Percentiles rank a stretch among this genome's conserved stretches.
Conservation (phyloP, 2,329 filamentous ascomycete species). For the Helotiales sp. region DNA sequence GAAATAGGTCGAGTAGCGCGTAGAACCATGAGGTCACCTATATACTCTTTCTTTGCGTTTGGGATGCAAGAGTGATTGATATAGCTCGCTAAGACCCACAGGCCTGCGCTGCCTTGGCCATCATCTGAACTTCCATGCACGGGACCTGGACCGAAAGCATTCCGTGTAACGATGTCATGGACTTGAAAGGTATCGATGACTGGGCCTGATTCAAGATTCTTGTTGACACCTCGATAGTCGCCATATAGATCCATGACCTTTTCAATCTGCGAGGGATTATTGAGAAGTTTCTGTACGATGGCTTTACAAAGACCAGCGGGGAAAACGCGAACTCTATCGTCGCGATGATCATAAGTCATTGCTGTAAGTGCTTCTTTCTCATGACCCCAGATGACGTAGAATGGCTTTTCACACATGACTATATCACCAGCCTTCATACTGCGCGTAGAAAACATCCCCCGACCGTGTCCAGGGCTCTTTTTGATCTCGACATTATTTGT, state of each 20-base stretch:
- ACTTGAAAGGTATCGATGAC: slow-evolving; percentile 52
- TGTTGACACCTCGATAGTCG: slow-evolving; percentile 25
- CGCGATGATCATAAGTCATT: slow-evolving; percentile 32
- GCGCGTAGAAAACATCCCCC: slow-evolving; percentile 51
- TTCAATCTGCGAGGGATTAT: slow-evolving; percentile 35
- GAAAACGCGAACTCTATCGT: slow-evolving; percentile 17
- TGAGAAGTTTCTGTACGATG: slow-evolving; percentile 38
- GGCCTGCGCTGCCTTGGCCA: slow-evolving; percentile 32
- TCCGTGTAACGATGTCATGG: slow-evolving; percentile 42
- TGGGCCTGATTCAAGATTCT: slow-evolving; percentile 36
- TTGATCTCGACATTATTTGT: slow-evolving; percentile 43
- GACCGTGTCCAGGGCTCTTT: slow-evolving; percentile 42
- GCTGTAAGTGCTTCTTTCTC: slow-evolving; percentile 34
- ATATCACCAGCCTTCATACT: slow-evolving; percentile 49
- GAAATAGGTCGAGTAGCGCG: slow-evolving; percentile 47
- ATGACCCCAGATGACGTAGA: slow-evolving; percentile 33
- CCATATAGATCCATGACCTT: slow-evolving; percentile 34
- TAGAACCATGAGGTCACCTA: slow-evolving; percentile 55
- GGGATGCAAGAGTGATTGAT: slow-evolving; percentile 54
- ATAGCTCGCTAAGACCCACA: slow-evolving; percentile 49
- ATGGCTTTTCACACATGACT: slow-evolving; percentile 57
- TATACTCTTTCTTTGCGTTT: slow-evolving; percentile 49
- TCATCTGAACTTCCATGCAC: neutral
- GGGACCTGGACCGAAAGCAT: slow-evolving; percentile 40
- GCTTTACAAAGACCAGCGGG: slow-evolving; percentile 1